Percentiles rank a stretch among this genome's conserved stretches.
These are phyloP conservation scores for Gastrolobium bilobum DNA, from an alignment of 306 rosid genomes.

Conservation along the genomic window DNA sequence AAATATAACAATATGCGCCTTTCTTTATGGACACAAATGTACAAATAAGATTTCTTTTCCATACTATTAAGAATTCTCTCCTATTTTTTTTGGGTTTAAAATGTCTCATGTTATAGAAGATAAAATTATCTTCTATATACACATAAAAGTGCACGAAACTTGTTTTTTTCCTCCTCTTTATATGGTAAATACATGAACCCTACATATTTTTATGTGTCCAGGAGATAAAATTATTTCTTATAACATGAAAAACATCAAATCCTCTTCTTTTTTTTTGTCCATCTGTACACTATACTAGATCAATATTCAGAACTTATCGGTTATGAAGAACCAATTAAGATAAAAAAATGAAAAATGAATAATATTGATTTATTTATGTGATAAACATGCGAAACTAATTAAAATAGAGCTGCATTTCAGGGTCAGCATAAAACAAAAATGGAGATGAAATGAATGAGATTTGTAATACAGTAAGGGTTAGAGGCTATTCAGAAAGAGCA, in stretches of 20 bases:
- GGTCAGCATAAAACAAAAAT: background rate
- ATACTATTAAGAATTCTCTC: background rate
- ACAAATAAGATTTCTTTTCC: background rate
- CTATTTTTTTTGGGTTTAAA: too few relatives aligned
- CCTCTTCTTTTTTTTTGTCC: background rate
- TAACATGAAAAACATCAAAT: too few relatives aligned
- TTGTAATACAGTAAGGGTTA: constrained; percentile 29
- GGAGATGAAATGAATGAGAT: background rate
- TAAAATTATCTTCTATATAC: too few relatives aligned
- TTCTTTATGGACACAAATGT: background rate
- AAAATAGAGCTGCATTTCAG: background rate
- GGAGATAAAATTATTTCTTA: too few relatives aligned
- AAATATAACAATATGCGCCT: background rate
- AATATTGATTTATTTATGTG: too few relatives aligned
- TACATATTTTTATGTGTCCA: too few relatives aligned
- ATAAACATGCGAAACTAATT: background rate
- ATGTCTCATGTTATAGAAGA: too few relatives aligned
- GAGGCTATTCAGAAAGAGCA: constrained; percentile 17
- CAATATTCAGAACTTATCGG: background rate
- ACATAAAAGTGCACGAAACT: too few relatives aligned
- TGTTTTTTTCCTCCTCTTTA: too few relatives aligned
- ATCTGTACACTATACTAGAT: background rate
- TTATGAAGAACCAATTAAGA: too few relatives aligned
- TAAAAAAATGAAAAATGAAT: too few relatives aligned
- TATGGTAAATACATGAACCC: too few relatives aligned